Conservation (phyloP, 805 yeast species). For the Helenozyma rhizophorensis region DNA sequence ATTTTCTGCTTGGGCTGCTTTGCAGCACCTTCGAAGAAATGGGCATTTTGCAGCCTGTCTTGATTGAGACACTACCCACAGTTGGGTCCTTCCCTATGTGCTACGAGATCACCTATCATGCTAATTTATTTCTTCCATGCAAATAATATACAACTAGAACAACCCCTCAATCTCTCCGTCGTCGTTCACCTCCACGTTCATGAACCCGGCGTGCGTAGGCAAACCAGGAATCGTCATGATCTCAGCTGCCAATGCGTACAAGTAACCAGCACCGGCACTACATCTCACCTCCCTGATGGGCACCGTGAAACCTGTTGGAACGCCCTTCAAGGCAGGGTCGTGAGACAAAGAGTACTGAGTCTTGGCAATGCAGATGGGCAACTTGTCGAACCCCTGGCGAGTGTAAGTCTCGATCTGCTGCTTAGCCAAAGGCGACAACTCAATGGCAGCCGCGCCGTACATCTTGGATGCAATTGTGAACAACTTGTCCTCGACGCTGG, state of each 20-base stretch:
- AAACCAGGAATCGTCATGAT: conserved; percentile 97
- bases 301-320: conserved; percentile 88
- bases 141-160: conserved; percentile 41
- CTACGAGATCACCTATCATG: too few relatives aligned
- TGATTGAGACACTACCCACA: too few relatives aligned
- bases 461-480: conserved; percentile 74
- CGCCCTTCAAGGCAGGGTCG: conserved; percentile 90
- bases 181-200: conserved; percentile 92
- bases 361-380: conserved; percentile 96
- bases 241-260: conserved; percentile 95
- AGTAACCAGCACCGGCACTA: conserved; percentile 93
- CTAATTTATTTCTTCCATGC: not conserved
- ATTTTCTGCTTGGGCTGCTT: too few relatives aligned
- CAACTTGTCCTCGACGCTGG: conserved; percentile 76
- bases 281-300: conserved; percentile 94
- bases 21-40: too few relatives aligned
- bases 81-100: too few relatives aligned
- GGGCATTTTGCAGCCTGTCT: too few relatives aligned
- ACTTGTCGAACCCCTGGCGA: conserved; percentile 79
- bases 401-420: conserved; percentile 78
- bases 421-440: conserved; percentile 76
- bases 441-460: conserved; percentile 90
- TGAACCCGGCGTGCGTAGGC: conserved; percentile 93
- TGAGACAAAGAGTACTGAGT: conserved; percentile 96
- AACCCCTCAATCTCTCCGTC: conserved; percentile 91